These are phyloP conservation scores for Myotisia sp. DNA, from an alignment of 2,329 filamentous ascomycete genomes.

Conservation along the genomic window DNA sequence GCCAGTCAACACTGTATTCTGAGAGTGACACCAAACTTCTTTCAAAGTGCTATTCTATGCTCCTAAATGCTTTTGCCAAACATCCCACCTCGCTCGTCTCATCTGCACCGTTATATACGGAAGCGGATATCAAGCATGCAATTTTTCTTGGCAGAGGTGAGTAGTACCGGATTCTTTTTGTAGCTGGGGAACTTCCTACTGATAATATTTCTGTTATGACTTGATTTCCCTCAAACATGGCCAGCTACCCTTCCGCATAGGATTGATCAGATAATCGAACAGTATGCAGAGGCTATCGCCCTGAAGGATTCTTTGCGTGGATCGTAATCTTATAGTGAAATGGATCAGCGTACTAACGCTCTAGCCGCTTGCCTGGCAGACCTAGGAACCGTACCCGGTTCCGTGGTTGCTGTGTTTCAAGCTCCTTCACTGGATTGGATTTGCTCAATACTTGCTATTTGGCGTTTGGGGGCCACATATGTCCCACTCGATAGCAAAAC, in stretches of 20 bases:
- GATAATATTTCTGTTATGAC: too few species aligned
- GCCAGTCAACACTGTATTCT: conserved; percentile 23
- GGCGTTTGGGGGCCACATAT: conserved; percentile 23
- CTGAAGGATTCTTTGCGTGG: conserved; percentile 17
- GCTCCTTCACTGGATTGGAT: conserved; percentile 25
- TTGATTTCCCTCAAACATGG: too few species aligned
- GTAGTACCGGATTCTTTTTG: too few species aligned
- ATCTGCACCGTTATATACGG: too few species aligned
- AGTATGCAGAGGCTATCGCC: conserved; percentile 14
- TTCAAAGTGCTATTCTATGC: conserved; percentile 13
- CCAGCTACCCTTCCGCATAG: conserved; percentile 21
- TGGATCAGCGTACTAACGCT: conserved; percentile 21
- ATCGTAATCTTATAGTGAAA: conserved; percentile 24
- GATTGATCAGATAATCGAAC: conserved; percentile 22
- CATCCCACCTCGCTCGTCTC: background rate
- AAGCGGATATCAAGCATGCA: too few species aligned
- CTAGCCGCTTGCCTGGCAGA: conserved; percentile 22
- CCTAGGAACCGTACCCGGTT: conserved; percentile 11
- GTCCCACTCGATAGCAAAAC: conserved; percentile 27
- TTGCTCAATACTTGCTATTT: conserved; percentile 22
- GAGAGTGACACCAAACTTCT: conserved; percentile 16
- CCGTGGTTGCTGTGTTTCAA: conserved; percentile 29
- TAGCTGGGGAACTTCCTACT: too few species aligned
- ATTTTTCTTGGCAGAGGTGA: too few species aligned
- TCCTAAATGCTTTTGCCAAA: conserved; percentile 7